phyloP scores from a whole-genome alignment of 495 filamentous ascomycete genomes.

The Penicillium alfredii region DNA sequence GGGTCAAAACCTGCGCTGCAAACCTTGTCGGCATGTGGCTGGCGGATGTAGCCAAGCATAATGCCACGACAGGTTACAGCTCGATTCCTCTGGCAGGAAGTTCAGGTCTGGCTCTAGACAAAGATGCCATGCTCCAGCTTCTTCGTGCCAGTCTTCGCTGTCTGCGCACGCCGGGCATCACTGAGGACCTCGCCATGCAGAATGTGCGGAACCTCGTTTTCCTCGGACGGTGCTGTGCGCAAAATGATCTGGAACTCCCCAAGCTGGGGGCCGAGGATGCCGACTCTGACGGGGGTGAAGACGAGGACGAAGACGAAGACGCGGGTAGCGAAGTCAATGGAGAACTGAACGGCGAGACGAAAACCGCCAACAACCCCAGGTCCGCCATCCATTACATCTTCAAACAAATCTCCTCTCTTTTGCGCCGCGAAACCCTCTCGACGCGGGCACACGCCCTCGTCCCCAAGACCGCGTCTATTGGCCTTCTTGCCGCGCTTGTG shows the following conservation, averaged over 20 bases:
- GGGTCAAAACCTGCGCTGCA: conserved; percentile 70
- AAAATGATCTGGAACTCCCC: conserved; percentile 52
- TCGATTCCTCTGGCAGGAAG: conserved; percentile 62
- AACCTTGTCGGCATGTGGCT: conserved; percentile 72
- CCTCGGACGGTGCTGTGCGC: conserved; percentile 61
- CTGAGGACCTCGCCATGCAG: conserved; percentile 63
- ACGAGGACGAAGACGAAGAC: conserved; percentile 38
- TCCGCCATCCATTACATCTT: conserved; percentile 68
- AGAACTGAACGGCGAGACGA: conserved; percentile 27
- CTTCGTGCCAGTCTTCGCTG: conserved; percentile 58
- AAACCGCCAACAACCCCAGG: conserved; percentile 14
- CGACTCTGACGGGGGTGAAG: conserved; percentile 37
- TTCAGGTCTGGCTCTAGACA: conserved; percentile 59
- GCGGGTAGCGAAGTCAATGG: conserved; percentile 19
- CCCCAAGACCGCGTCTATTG: conserved; percentile 70
- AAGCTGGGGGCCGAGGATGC: conserved; percentile 30
- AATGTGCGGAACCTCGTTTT: conserved; percentile 72
- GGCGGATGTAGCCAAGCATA: conserved; percentile 65
- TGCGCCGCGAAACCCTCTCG: conserved; percentile 68
- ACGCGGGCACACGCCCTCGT: conserved; percentile 54
- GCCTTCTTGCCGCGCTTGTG: conserved; percentile 59
- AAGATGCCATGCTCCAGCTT: conserved; percentile 58
- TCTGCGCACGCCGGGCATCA: conserved; percentile 59
- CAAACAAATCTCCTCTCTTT: conserved; percentile 63
- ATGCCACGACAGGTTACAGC: conserved; percentile 43